Evolutionary conservation across 768 basidiomycete genomes (phyloP).

Genomic region (Leccinum fibrillosum): DNA sequence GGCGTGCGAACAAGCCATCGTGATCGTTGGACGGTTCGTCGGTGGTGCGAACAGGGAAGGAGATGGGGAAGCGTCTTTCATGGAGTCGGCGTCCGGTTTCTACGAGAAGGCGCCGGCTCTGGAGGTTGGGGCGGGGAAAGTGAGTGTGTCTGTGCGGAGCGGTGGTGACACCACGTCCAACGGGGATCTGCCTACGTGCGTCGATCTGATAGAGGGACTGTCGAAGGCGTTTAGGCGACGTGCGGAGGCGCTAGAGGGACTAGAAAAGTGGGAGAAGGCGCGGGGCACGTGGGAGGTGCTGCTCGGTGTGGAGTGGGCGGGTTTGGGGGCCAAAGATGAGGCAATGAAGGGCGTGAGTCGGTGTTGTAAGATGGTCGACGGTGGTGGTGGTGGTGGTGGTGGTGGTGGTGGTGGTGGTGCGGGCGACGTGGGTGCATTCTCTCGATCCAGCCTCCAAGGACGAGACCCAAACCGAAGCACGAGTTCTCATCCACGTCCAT

Average conservation of each 20-base stretch:
- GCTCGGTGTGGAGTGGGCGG: too few relatives aligned
- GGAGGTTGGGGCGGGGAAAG: slow-evolving; percentile 20
- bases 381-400: too few relatives aligned
- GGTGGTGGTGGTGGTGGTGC: too few relatives aligned
- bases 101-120: slow-evolving; percentile 5
- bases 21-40: slow-evolving; percentile 46
- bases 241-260: too few relatives aligned
- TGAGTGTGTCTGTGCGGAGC: slow-evolving; percentile 12
- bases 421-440: neutral
- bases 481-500: slow-evolving; percentile 12
- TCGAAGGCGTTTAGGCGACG: too few relatives aligned
- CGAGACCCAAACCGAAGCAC: neutral
- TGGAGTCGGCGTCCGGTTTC: slow-evolving; percentile 4
- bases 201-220: too few relatives aligned
- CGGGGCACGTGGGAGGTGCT: too few relatives aligned
- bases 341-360: too few relatives aligned
- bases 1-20: slow-evolving; percentile 63
- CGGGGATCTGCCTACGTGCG: slow-evolving; percentile 22
- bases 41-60: slow-evolving; percentile 33
- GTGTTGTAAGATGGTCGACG: too few relatives aligned
- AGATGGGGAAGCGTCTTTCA: slow-evolving; percentile 5
- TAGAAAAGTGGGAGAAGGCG: too few relatives aligned
- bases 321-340: too few relatives aligned
- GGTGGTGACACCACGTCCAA: slow-evolving; percentile 36
- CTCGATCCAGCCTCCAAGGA: neutral